A percentile compares a stretch with the other conserved stretches of the same genome.
Evolutionary conservation across 2,329 filamentous ascomycete species (phyloP).

Genomic region (Aspergillus ochraceoroseus): DNA sequence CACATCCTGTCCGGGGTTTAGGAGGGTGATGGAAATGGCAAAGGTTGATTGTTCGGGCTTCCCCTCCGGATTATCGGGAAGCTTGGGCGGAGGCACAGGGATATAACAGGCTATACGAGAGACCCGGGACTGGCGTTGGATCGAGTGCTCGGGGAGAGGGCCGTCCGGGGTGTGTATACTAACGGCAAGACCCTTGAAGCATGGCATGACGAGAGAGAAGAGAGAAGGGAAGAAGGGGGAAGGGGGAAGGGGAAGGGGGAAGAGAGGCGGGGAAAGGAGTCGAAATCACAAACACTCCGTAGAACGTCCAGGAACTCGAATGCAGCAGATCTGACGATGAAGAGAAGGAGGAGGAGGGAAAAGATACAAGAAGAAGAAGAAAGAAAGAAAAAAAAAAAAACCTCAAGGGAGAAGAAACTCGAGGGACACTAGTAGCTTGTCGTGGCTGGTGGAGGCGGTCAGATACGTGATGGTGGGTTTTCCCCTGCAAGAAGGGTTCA

Average conservation of each 20-base stretch:
- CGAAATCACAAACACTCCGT: not conserved
- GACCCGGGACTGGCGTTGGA: conserved; percentile 86
- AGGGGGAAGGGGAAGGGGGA: conserved; percentile 1
- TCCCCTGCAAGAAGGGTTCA: conserved; percentile 3
- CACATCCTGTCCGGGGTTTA: conserved; percentile 81
- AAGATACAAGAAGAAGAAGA: not conserved
- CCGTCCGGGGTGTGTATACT: conserved; percentile 81
- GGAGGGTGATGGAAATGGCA: conserved; percentile 93
- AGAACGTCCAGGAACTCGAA: not conserved
- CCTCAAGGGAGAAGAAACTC: conserved; percentile 11
- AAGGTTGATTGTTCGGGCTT: conserved; percentile 93
- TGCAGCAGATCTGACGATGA: conserved; percentile 4
- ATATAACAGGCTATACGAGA: conserved; percentile 97
- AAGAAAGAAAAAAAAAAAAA: conserved; percentile 7
- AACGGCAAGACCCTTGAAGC: conserved; percentile 98
- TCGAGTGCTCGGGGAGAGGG: conserved; percentile 85
- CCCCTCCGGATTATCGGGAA: conserved; percentile 62
- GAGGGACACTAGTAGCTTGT: conserved; percentile 7
- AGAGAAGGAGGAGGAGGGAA: conserved; percentile 2
- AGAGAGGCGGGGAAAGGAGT: not conserved
- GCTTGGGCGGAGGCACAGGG: conserved; percentile 81
- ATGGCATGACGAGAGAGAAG: conserved; percentile 61
- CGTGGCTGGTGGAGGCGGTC: conserved; percentile 29
- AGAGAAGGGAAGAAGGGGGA: not conserved
- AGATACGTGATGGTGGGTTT: conserved; percentile 12